These are phyloP conservation scores for Penicillium fuscoglaucum DNA, from an alignment of 2,329 filamentous ascomycete genomes.

Conservation along the genomic window DNA sequence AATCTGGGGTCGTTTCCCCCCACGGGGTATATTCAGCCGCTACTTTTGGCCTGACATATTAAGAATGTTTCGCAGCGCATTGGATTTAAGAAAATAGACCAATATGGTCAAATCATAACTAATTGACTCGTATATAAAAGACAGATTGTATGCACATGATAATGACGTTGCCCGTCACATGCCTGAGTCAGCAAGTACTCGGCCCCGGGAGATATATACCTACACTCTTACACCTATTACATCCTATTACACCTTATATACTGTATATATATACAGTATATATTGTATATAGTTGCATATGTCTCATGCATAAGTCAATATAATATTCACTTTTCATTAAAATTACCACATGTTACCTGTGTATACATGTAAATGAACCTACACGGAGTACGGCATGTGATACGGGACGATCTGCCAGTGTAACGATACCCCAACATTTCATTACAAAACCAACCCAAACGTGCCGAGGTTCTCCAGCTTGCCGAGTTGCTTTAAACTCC, in stretches of 20 bases:
- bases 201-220: neutral
- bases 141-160: slow-evolving; percentile 16
- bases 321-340: no score
- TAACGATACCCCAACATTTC: slow-evolving; percentile 16
- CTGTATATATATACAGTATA: no score
- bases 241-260: no score
- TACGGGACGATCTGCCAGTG: slow-evolving; percentile 28
- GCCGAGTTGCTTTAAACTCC: slow-evolving; percentile 36
- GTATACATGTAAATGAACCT: neutral
- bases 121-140: neutral
- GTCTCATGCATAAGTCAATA: no score
- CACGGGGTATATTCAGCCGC: slow-evolving; percentile 15
- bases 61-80: neutral
- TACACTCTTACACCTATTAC: no score
- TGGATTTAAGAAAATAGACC: no score
- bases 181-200: slow-evolving; percentile 23
- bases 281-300: no score
- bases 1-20: slow-evolving; percentile 19
- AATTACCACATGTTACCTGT: neutral
- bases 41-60: neutral
- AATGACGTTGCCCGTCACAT: slow-evolving; percentile 29
- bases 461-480: slow-evolving; percentile 38
- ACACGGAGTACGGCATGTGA: slow-evolving; percentile 35
- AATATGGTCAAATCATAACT: neutral
- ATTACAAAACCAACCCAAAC: slow-evolving; percentile 21